Evolutionary conservation across 2,329 filamentous ascomycete genomes (phyloP).

Genomic region (Fusarium mangiferae): DNA sequence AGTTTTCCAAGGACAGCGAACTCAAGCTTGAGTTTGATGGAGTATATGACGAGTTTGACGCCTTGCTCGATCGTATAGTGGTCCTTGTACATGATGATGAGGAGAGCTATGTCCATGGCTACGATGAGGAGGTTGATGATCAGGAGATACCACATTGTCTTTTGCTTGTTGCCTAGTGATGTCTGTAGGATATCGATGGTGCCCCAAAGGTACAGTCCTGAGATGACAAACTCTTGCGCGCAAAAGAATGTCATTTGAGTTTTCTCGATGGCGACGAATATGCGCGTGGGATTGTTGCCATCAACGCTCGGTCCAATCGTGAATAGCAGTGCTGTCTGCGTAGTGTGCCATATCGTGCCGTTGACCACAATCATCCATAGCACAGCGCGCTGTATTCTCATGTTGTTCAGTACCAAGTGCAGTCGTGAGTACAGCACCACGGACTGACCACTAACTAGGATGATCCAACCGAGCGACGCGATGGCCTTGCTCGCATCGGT

Average conservation of each 20-base stretch:
- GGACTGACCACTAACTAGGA: slow-evolving; percentile 18
- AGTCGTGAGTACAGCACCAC: slow-evolving; percentile 10
- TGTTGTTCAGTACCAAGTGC: not conserved
- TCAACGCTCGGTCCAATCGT: not conserved
- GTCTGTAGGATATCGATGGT: slow-evolving; percentile 13
- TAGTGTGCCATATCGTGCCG: slow-evolving; percentile 15
- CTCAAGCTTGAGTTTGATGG: slow-evolving; percentile 50
- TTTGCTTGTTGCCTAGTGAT: slow-evolving; percentile 19
- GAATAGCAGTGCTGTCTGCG: slow-evolving; percentile 9
- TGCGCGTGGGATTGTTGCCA: not conserved
- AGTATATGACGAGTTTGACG: slow-evolving; percentile 20
- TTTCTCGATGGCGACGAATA: slow-evolving; percentile 15
- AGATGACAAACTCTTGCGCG: slow-evolving; percentile 18
- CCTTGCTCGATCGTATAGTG: slow-evolving; percentile 15
- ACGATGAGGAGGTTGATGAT: slow-evolving; percentile 28
- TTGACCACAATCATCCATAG: slow-evolving; percentile 26
- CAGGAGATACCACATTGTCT: slow-evolving; percentile 26
- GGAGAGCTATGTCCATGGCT: slow-evolving; percentile 27
- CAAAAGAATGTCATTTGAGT: slow-evolving; percentile 21
- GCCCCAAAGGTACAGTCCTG: slow-evolving; percentile 9
- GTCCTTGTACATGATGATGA: slow-evolving; percentile 20
- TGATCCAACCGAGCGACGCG: slow-evolving; percentile 2
- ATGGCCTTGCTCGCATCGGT: slow-evolving; percentile 9
- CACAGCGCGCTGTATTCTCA: slow-evolving; percentile 5
- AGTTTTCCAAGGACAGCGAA: slow-evolving; percentile 50